Evolutionary conservation across 371 early-diverging fungal species (phyloP), one percentile per base, ranked within the genome.

Genomic region (Mucor indicus): DNA sequence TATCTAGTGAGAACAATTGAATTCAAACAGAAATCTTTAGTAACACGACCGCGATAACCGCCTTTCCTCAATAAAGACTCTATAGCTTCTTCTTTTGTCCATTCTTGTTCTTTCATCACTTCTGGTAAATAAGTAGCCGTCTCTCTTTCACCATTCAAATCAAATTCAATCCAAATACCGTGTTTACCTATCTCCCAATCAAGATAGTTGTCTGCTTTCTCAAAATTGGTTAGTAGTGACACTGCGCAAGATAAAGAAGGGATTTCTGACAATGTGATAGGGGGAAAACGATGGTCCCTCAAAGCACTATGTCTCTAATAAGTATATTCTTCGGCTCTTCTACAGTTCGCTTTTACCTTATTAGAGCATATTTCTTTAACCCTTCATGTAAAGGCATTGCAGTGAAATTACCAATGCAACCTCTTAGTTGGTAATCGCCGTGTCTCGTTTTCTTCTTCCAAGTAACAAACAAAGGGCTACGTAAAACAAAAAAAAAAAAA

Each of bases 81-180:
- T 15, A 97, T 85, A 0, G 96, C 78, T 60, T 93, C 86, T 16
- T 64, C 52, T 53, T 95, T 87, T 2, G 80, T 81, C 98, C 98
- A 97, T 4, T 82, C 86, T 72, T 79, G 80, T 38, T 79, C 81
- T 0, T 40, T 30, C 37, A 72, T 74, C 8, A 97, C 87, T 51
- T 97, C 95, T 1, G 97, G 97, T 40, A 97, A 67, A 62, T 89
- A 97, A 1, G 97, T 97, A 3, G 94, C 91, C 1, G 89, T 86
- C 19, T 63, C 64, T 39, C 67, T 67, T n/a, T 63, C 50, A 2
- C 85, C 84, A 22, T 75, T 53, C 6, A 4, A 4, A 35, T 69
- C 69, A 55, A 93, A 96, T 55, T 90, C 90, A 23, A 95, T 90
- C 87, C 92, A 87, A 29, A 97, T 87, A 7, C 97, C 97, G 65